Percentiles rank a stretch among this genome's conserved stretches.
These are phyloP conservation scores for Mycena rebaudengoi DNA, from an alignment of 768 basidiomycete genomes.

Conservation along the genomic window DNA sequence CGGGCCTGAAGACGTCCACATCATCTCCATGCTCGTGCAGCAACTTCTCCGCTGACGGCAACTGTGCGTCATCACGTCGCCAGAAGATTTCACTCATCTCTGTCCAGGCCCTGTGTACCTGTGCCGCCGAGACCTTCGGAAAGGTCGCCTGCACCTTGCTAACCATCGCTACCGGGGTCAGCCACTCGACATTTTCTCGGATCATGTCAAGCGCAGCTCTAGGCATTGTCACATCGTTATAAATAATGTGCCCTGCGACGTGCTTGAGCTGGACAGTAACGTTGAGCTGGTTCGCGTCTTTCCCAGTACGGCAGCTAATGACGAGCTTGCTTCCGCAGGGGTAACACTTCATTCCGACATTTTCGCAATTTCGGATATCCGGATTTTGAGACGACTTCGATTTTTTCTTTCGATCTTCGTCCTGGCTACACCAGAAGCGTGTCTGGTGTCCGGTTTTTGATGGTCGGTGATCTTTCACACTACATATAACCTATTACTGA, in stretches of 20 bases:
- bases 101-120: constrained; percentile 35
- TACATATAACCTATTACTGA: constrained; percentile 18
- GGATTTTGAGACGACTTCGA: constrained; percentile 27
- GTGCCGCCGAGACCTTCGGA: constrained; percentile 29
- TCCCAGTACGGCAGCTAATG: constrained; percentile 22
- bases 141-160: constrained; percentile 42
- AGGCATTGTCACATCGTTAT: constrained; percentile 33
- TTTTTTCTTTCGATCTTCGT: constrained; percentile 29
- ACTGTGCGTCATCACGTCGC: constrained; percentile 31
- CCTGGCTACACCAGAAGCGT: constrained; percentile 39
- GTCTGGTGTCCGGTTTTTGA: constrained; percentile 30
- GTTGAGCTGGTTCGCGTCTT: not conserved
- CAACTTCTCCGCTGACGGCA: constrained; percentile 33
- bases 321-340: constrained; percentile 28
- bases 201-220: constrained; percentile 30
- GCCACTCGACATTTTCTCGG: constrained; percentile 28
- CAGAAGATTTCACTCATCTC: constrained; percentile 34
- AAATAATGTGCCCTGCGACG: constrained; percentile 27
- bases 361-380: constrained; percentile 30
- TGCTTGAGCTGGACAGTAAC: constrained; percentile 11
- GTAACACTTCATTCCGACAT: constrained; percentile 38
- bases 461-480: constrained; percentile 30
- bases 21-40: constrained; percentile 30
- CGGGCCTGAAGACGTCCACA: constrained; percentile 31
- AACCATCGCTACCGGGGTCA: constrained; percentile 34